These are phyloP conservation scores for Colletotrichum sp. DNA, from an alignment of 2,329 filamentous ascomycete species.

Conservation along the genomic window DNA sequence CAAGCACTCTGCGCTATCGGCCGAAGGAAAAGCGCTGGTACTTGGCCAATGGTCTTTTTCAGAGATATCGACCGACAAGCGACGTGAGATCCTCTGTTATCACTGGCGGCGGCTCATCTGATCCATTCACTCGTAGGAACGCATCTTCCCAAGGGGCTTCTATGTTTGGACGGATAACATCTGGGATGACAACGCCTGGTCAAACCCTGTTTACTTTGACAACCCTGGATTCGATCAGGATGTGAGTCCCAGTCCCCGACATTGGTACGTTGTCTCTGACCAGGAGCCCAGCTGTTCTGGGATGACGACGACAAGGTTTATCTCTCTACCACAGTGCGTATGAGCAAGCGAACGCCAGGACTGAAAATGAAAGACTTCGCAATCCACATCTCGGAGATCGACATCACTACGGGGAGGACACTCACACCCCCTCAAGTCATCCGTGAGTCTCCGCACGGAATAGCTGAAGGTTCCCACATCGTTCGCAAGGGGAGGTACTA, in stretches of 20 bases:
- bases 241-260: conserved; percentile 31
- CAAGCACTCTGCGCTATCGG: conserved; percentile 50
- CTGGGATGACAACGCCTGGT: conserved; percentile 55
- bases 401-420: conserved; percentile 44
- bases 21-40: conserved; percentile 45
- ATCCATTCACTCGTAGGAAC: conserved; percentile 36
- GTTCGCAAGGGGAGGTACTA: conserved; percentile 38
- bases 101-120: not conserved
- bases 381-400: conserved; percentile 50
- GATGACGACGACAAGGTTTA: conserved; percentile 55
- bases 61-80: conserved; percentile 41
- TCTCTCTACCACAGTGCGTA: conserved; percentile 46
- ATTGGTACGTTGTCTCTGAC: not conserved
- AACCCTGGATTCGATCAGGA: conserved; percentile 59
- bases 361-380: conserved; percentile 55
- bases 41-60: conserved; percentile 48
- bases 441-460: conserved; percentile 39
- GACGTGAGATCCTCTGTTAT: conserved; percentile 22
- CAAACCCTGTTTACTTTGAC: conserved; percentile 59
- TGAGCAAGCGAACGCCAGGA: conserved; percentile 37
- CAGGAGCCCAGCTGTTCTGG: conserved; percentile 42
- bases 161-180: conserved; percentile 58
- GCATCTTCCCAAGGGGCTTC: conserved; percentile 57
- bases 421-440: conserved; percentile 39
- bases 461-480: conserved; percentile 48